Evolutionary conservation across 805 yeast genomes (phyloP).

Genomic region (Wickerhamiella bombiphila): DNA sequence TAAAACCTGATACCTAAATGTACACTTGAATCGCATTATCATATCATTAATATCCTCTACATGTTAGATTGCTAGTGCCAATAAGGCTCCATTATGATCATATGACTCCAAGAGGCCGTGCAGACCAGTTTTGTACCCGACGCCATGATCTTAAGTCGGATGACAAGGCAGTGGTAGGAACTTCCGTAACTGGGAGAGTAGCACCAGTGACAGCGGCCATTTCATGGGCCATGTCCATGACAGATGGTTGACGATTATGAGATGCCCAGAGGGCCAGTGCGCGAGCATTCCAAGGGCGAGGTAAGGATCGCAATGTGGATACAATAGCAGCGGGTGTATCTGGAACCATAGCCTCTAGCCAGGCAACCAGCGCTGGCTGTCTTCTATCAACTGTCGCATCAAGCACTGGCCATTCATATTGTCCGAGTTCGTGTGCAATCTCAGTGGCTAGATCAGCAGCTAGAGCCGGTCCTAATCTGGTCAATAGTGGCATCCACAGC

Average conservation of each 20-base stretch:
- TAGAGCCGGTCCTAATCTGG: conserved; percentile 7
- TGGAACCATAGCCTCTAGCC: conserved; percentile 14
- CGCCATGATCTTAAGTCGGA: too few species aligned
- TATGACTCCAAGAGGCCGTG: too few species aligned
- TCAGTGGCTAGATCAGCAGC: conserved; percentile 3
- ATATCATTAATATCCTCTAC: too few species aligned
- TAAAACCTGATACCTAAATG: too few species aligned
- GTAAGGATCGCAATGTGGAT: conserved; percentile 2
- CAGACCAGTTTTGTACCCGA: too few species aligned
- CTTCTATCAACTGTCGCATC: neutral
- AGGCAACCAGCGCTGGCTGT: conserved; percentile 7
- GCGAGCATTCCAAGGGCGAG: conserved; percentile 19
- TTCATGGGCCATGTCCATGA: conserved; percentile 8
- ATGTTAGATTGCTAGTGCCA: too few species aligned
- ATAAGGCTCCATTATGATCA: too few species aligned
- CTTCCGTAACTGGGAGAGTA: too few species aligned
- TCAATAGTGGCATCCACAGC: conserved; percentile 16
- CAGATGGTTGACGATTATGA: neutral
- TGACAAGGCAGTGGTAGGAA: too few species aligned
- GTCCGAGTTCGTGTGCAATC: conserved; percentile 4
- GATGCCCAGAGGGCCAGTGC: conserved; percentile 12
- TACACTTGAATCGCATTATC: too few species aligned
- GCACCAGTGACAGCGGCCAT: conserved; percentile 15
- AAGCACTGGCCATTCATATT: conserved; percentile 14
- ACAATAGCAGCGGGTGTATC: neutral